Evolutionary conservation across 2,329 filamentous ascomycete species (phyloP).

Genomic region (Aschersonia sp.): DNA sequence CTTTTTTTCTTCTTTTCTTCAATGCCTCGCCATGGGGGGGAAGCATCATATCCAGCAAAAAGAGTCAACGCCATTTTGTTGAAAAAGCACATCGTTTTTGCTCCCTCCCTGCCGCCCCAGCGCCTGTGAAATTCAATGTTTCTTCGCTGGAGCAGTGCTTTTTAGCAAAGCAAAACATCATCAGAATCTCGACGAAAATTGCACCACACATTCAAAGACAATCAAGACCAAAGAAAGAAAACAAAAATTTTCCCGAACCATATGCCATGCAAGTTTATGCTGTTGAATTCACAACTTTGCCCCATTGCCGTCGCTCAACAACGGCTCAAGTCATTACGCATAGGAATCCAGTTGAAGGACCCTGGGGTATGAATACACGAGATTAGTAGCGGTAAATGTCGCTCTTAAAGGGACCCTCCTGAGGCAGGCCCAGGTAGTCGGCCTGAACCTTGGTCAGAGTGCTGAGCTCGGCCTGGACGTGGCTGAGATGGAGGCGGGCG

Average conservation of each 20-base stretch:
- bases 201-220: slow-evolving; percentile 3
- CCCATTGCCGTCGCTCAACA: slow-evolving; percentile 16
- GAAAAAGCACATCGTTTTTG: slow-evolving; percentile 24
- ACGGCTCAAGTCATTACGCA: slow-evolving; percentile 20
- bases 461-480: slow-evolving; percentile 90
- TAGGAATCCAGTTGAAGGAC: slow-evolving; percentile 25
- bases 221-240: slow-evolving; percentile 2
- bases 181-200: slow-evolving; percentile 1
- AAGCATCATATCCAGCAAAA: slow-evolving; percentile 19
- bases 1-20: slow-evolving; percentile 7
- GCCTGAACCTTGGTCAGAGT: slow-evolving; percentile 75
- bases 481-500: slow-evolving; percentile 78
- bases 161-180: background rate
- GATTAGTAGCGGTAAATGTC: slow-evolving; percentile 51
- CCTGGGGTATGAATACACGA: slow-evolving; percentile 19
- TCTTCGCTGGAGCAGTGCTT: too few species aligned
- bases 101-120: slow-evolving; percentile 14
- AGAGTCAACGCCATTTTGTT: slow-evolving; percentile 23
- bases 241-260: slow-evolving; percentile 14
- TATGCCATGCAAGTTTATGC: slow-evolving; percentile 27
- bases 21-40: slow-evolving; percentile 14
- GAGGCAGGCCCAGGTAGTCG: slow-evolving; percentile 79
- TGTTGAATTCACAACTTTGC: slow-evolving; percentile 28
- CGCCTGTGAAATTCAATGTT: background rate
- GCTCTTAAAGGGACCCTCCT: slow-evolving; percentile 89